Base-by-base conservation (phyloP, 257 asterid species). In the Capsicum chinense region DNA sequence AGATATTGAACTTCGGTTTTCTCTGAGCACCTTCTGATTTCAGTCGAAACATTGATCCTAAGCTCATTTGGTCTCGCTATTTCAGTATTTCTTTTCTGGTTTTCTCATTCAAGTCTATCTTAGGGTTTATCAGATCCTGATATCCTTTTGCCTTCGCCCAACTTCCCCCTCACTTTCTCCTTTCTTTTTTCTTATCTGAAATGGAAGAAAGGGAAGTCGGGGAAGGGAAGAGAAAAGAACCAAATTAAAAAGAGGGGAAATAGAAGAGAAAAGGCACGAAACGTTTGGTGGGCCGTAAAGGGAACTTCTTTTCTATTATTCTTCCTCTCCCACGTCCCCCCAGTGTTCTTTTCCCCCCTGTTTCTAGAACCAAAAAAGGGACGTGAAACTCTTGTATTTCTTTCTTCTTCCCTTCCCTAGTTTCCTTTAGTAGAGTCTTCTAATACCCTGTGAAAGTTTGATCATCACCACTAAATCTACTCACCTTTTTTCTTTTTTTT, bases 311-410 rank as follows among this genome's bases (percentile, higher is more conserved):
- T 5, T 14, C 56, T 21, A 35, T n/a, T 9, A 4, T 3, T 0
- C 10, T 2, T 2, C 39, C 9, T 4, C 26, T 14, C 42, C 80
- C 60, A 8, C 10, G 2, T 6, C 52, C 17, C 9, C 80, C 10
- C 73, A 35, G 15, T 33, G 73, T 50, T 50, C 60, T 19, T 50
- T 74, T 19, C 12, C 42, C 5, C 9, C 3, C 8, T 74, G 10
- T 74, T 73, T 54, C 42, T 74, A 74, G 19, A 16, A 74, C 58
- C 60, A 74, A 50, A 74, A 26, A 50, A 74, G 44, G 10, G 44
- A 19, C 6, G 44, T 5, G 44, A 50, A 74, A 4, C 39, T 50
- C 60, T 48, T 74, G 42, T 73, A 74, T 19, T 50, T 21, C 60
- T 19, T 74, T 74, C 59, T 19, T 21, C 44, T 74, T 50, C 47